A percentile compares a stretch with the other conserved stretches of the same genome.
Conservation (phyloP, 805 yeast species). For the Clavispora fructus region DNA sequence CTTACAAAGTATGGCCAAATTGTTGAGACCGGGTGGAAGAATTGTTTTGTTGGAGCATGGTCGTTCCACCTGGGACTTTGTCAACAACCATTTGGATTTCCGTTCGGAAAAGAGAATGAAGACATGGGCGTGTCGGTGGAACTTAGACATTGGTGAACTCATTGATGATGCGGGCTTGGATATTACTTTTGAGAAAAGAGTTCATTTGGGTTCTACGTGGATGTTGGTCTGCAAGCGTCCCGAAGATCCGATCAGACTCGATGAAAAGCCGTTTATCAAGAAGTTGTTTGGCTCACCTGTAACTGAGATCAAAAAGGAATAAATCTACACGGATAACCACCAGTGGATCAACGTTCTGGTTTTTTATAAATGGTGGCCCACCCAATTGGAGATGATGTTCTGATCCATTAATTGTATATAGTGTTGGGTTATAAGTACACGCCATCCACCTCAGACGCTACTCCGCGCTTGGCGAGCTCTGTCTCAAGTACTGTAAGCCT, state of each 20-base stretch:
- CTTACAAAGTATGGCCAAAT: slow-evolving; percentile 60
- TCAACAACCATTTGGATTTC: slow-evolving; percentile 76
- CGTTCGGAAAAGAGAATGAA: slow-evolving; percentile 79
- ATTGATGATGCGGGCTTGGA: slow-evolving; percentile 80
- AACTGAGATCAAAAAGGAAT: slow-evolving; percentile 20
- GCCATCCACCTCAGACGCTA: slow-evolving; percentile 2
- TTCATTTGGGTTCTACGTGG: slow-evolving; percentile 93
- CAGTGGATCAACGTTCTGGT: too few species aligned
- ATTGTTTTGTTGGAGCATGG: slow-evolving; percentile 90
- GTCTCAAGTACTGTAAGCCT: slow-evolving; percentile 41
- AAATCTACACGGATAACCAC: not conserved
- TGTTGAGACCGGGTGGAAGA: slow-evolving; percentile 87
- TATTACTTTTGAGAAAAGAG: slow-evolving; percentile 71
- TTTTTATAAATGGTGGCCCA: not conserved
- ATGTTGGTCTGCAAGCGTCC: slow-evolving; percentile 69
- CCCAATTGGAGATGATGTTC: not conserved
- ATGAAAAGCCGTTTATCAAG: slow-evolving; percentile 38
- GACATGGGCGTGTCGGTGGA: slow-evolving; percentile 98
- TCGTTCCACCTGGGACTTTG: slow-evolving; percentile 69
- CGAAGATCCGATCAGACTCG: slow-evolving; percentile 51
- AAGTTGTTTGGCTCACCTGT: slow-evolving; percentile 37
- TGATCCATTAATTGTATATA: not conserved
- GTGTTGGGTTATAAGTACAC: slow-evolving; percentile 2
- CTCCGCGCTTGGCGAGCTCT: slow-evolving; percentile 44
- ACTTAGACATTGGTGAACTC: slow-evolving; percentile 84